Evolutionary conservation across 495 filamentous ascomycete species (phyloP), one percentile per base, ranked within the genome.

Genomic region (Aspergillus coremiiformis): DNA sequence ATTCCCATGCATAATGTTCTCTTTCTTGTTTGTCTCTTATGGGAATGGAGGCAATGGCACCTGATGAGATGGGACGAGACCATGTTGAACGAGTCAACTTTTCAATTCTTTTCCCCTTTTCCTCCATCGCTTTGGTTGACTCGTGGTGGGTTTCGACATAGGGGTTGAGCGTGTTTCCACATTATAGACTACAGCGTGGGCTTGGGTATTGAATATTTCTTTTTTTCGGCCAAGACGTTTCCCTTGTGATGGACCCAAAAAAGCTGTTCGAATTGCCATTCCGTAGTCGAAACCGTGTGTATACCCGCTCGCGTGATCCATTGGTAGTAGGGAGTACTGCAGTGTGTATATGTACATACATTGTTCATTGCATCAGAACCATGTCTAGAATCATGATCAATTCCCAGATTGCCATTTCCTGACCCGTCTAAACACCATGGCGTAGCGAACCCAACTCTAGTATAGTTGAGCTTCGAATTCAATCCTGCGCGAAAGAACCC

Each of bases 111-210:
- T 5, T 44, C 21, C 41, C 12, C 41, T 52, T 50, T 41, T 39
- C 23, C 23, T 44, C 45, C 33, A 32, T 23, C 29, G 15, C 24
- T 29, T 50, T 22, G 49, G 53, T 44, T 49, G 49, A 39, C 44
- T 57, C 29, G 21, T 39, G 47, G 33, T 47, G 21, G 44, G 39
- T 46, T 29, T 48, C 22, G 37, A 41, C 21, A 46, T 37, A 44
- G 56, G 39, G 52, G 37, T 39, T 48, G 49, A 52, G 51, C 24
- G 47, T 46, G 49, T 60, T 53, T 47, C 47, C 29, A 57, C 46
- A 50, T 56, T 61, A 61, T 62, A 62, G 59, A 62, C 59, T 62
- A 53, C 51, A 52, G 49, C 52, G 52, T 51, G 45, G 53, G 51
- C 33, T 61, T 61, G 55, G 59, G 55, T 58, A 58, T 58, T 51